phyloP scores from a whole-genome alignment of 139 green algal species.

The Asterochloris erici region DNA sequence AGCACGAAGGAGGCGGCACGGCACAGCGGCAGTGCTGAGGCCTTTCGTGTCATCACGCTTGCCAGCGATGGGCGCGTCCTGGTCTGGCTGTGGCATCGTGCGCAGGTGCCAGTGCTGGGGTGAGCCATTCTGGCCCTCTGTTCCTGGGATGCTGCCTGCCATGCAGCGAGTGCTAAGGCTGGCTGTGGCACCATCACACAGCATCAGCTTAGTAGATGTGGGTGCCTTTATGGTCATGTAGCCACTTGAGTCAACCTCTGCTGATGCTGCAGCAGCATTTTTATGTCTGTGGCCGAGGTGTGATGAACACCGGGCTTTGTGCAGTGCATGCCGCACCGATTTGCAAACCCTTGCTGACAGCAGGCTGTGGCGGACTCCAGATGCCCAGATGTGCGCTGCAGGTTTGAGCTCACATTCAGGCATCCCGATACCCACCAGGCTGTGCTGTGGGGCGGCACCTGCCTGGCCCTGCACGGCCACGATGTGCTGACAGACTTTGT shows the following conservation, averaged over 20 bases:
- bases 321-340: background rate
- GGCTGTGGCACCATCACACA: too few relatives aligned
- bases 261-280: background rate
- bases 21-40: conserved; percentile 36
- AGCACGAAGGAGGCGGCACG: conserved; percentile 21
- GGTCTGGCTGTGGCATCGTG: conserved; percentile 55
- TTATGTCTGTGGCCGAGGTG: too few relatives aligned
- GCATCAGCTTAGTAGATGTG: background rate
- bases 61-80: conserved; percentile 58
- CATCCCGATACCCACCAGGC: conserved; percentile 33
- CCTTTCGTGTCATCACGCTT: conserved; percentile 62
- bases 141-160: too few relatives aligned
- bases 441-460: conserved; percentile 49
- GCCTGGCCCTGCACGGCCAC: conserved; percentile 43
- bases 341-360: background rate
- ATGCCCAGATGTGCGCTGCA: conserved; percentile 7
- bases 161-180: too few relatives aligned
- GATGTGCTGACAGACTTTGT: conserved; percentile 14
- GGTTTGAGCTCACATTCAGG: conserved; percentile 52
- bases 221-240: background rate
- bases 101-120: conserved; percentile 51
- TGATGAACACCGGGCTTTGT: background rate
- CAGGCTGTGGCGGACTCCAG: background rate
- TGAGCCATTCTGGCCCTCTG: conserved; percentile 9
- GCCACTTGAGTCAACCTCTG: background rate